Percentiles rank a stretch among this genome's conserved stretches.
Evolutionary conservation across 495 filamentous ascomycete genomes (phyloP).

Genomic region (Aspergillus diversus): DNA sequence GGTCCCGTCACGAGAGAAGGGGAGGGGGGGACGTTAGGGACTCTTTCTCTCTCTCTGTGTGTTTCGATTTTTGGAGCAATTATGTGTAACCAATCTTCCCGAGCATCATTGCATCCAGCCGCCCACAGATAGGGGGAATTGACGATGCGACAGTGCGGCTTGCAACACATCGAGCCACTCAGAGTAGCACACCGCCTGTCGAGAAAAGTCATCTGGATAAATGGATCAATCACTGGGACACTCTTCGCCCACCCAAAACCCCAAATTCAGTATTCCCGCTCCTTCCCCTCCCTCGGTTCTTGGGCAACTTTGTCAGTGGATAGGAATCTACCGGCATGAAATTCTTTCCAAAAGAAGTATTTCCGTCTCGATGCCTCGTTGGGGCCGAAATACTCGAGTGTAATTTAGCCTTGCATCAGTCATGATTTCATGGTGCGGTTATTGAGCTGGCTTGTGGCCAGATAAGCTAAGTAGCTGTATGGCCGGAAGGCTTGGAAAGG

Average conservation of each 20-base stretch:
- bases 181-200: constrained; percentile 15
- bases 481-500: not conserved
- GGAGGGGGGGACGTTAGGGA: not conserved
- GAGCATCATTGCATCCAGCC: not conserved
- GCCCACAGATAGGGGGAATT: not conserved
- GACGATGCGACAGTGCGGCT: not conserved
- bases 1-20: not conserved
- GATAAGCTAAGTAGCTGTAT: not conserved
- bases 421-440: not conserved
- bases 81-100: constrained; percentile 4
- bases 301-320: not conserved
- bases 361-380: not conserved
- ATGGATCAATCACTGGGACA: constrained; percentile 3
- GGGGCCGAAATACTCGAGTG: not conserved
- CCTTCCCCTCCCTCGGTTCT: not conserved
- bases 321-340: not conserved
- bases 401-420: not conserved
- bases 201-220: not conserved
- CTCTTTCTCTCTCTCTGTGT: no score
- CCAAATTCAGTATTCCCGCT: not conserved
- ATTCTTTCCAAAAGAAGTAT: constrained; percentile 15
- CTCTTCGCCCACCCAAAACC: not conserved
- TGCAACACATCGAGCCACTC: constrained; percentile 1
- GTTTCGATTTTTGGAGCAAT: not conserved
- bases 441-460: not conserved